Evolutionary conservation across 805 yeast species (phyloP), one percentile per base, ranked within the genome.

Genomic region (Cyberlindnera suaveolens): DNA sequence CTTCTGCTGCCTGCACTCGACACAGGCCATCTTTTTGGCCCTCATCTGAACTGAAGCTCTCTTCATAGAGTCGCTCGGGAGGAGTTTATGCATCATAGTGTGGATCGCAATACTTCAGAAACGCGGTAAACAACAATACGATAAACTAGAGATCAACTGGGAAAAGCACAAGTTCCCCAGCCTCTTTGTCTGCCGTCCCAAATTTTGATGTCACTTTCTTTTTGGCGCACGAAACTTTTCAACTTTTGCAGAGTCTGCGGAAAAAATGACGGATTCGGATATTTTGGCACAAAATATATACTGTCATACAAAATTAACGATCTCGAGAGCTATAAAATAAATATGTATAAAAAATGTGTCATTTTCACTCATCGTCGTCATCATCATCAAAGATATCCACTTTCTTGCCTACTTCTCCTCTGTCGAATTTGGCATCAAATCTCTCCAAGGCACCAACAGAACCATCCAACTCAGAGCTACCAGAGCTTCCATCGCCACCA

Each of bases 1-100:
- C 64, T 93, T 93, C 61, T 91, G 99, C 63, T 93, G 98, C 13
- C 98, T 77, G 60, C 99, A 93, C 56, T 91, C 96, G 1, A 87
- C 88, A 68, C 99, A 93, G 0, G 98, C 98, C 60, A 89, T 78
- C 43, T 79, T 71, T 60, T 80, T 82, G 11, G 61, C 41, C 38
- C 39, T 16, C 39, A 18, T n/a, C 33, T 20, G 26, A 13, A 17
- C 19, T 15, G 20, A 14, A n/a, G n/a, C 16, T 6, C 16, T 31
- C 16, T 15, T 14, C 33, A n/a, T 31, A 3, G 33, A 15, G 10
- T 31, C 33, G 17, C 16, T 14, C 33, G 33, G 33, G 17, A 31
- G 33, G 33, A 31, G 15, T n/a, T 31, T 31, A 14, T 31, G 33
- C 16, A 31, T 14, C 16, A 31, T 31, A 31, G 15, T 31, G 33